Conservation (phyloP, 305 asterid species). For the Salvia sclarea region DNA sequence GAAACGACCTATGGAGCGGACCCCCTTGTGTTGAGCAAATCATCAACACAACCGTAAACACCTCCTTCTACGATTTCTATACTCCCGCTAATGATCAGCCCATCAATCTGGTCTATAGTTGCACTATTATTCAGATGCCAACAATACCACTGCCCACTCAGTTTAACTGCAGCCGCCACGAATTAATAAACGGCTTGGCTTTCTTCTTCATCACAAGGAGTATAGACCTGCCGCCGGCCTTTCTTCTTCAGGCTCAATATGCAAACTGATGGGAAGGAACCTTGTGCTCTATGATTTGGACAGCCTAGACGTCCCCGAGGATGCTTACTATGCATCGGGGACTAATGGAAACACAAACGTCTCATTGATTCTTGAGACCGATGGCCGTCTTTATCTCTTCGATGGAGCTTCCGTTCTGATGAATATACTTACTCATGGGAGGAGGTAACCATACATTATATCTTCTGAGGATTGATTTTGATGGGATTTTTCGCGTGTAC, state of each 20-base stretch:
- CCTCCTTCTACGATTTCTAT: constrained; percentile 29
- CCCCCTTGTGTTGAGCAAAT: constrained; percentile 32
- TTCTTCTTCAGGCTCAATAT: no score
- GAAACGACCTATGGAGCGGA: constrained; percentile 46
- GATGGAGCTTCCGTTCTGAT: constrained; percentile 1
- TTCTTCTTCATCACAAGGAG: background rate
- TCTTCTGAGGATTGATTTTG: constrained; percentile 37
- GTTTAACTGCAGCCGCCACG: constrained; percentile 29
- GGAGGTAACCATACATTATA: constrained; percentile 24
- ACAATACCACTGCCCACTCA: background rate
- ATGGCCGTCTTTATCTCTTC: constrained; percentile 40
- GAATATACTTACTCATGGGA: constrained; percentile 32
- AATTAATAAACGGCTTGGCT: background rate
- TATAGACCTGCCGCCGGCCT: background rate
- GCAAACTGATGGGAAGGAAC: constrained; percentile 46
- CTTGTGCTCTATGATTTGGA: constrained; percentile 48
- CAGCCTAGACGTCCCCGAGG: background rate
- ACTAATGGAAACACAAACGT: constrained; percentile 7
- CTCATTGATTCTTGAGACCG: constrained; percentile 37
- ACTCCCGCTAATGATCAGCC: constrained; percentile 14
- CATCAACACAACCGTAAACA: constrained; percentile 37
- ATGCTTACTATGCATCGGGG: constrained; percentile 31
- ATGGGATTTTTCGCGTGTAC: constrained; percentile 46
- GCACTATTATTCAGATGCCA: constrained; percentile 21
- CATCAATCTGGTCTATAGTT: constrained; percentile 42